Evolutionary conservation across 345 rosid species (phyloP).

Genomic region (Carallia brachiata): DNA sequence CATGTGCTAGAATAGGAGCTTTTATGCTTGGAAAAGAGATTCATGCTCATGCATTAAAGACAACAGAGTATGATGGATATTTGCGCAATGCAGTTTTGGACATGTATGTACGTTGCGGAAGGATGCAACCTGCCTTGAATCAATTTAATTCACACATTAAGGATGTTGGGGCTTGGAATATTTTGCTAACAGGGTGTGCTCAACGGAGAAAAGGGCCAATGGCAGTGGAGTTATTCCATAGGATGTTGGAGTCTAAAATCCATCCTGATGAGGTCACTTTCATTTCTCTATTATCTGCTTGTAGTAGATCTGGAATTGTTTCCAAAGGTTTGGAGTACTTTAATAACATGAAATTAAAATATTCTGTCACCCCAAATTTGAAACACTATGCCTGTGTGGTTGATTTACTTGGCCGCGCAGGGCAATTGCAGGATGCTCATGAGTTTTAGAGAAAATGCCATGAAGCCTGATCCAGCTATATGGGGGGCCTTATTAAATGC

Average conservation of each 20-base stretch:
- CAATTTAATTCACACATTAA: constrained; percentile 22
- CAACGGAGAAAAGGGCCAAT: constrained; percentile 19
- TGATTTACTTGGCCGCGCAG: constrained; percentile 31
- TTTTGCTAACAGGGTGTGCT: constrained; percentile 32
- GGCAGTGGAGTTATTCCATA: constrained; percentile 15
- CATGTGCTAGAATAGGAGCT: constrained; percentile 35
- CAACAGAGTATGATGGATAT: constrained; percentile 25
- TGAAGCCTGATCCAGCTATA: constrained; percentile 29
- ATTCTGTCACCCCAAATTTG: constrained; percentile 22
- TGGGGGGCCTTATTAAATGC: constrained; percentile 40
- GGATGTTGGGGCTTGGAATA: constrained; percentile 34
- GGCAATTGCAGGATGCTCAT: constrained; percentile 23
- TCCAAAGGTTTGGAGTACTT: constrained; percentile 30
- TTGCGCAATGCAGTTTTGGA: constrained; percentile 32
- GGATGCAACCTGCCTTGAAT: constrained; percentile 22
- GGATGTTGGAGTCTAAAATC: constrained; percentile 22
- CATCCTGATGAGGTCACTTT: constrained; percentile 24
- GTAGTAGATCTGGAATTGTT: constrained; percentile 32
- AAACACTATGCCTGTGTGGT: constrained; percentile 36
- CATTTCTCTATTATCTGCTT: constrained; percentile 26
- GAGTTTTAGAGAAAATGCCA: constrained; percentile 32
- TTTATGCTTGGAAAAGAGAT: constrained; percentile 34
- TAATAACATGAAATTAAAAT: constrained; percentile 15
- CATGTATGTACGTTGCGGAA: constrained; percentile 36
- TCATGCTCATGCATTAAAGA: constrained; percentile 27